Conservation (phyloP, 306 rosid species). For the Cyclanthera cordifolia region DNA sequence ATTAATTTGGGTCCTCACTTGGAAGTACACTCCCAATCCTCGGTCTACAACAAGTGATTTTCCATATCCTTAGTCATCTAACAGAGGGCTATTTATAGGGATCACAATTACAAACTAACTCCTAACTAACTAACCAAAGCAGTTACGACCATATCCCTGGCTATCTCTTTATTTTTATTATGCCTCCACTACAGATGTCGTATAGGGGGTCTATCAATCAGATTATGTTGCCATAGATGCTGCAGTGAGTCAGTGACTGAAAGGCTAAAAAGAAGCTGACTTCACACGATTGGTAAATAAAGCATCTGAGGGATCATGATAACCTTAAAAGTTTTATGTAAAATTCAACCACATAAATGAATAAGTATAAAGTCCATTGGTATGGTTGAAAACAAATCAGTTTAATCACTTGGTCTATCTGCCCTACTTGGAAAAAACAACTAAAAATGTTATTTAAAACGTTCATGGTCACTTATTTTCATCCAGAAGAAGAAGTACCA, state of each 20-base stretch:
- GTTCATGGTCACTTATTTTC: background rate
- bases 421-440: background rate
- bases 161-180: too few relatives aligned
- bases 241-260: background rate
- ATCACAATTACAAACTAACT: too few relatives aligned
- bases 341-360: background rate
- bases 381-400: background rate
- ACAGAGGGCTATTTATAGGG: too few relatives aligned
- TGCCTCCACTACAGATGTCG: too few relatives aligned
- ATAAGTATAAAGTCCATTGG: background rate
- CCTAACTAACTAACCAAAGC: too few relatives aligned
- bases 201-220: too few relatives aligned
- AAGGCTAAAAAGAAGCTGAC: slow-evolving; percentile 4
- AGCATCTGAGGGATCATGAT: background rate
- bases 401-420: background rate
- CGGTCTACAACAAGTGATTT: too few relatives aligned
- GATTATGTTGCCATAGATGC: background rate
- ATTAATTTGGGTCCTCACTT: too few relatives aligned
- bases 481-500: background rate
- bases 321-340: background rate
- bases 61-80: too few relatives aligned
- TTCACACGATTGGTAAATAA: background rate
- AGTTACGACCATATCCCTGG: too few relatives aligned
- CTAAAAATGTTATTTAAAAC: background rate
- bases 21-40: too few relatives aligned